Conservation (phyloP, 768 basidiomycete species). For the Leccinellum rugosiceps region DNA sequence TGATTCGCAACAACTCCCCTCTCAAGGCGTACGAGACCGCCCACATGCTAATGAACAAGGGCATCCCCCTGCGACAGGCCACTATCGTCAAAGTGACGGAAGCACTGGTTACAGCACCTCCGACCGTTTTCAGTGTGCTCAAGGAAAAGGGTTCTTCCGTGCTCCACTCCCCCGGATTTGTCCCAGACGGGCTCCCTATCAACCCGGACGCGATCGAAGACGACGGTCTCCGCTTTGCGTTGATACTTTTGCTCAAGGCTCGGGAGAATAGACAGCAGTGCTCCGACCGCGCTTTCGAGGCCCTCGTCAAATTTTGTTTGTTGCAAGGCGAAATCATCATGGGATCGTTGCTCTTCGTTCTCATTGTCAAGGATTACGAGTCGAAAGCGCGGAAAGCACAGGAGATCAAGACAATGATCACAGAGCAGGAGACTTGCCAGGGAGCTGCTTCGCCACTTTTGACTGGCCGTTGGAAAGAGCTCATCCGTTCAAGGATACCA, state of each 20-base stretch:
- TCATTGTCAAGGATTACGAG: constrained; percentile 64
- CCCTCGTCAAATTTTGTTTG: constrained; percentile 60
- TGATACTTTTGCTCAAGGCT: constrained; percentile 51
- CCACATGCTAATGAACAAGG: constrained; percentile 49
- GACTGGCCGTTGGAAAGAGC: constrained; percentile 20
- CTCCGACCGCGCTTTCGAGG: constrained; percentile 57
- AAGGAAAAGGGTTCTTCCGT: constrained; percentile 17
- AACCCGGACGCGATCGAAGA: constrained; percentile 36
- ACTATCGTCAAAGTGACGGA: constrained; percentile 46
- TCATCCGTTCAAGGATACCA: constrained; percentile 15
- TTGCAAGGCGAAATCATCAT: constrained; percentile 78
- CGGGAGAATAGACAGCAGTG: constrained; percentile 53
- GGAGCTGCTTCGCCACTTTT: constrained; percentile 13
- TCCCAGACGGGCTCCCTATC: constrained; percentile 28
- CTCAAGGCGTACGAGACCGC: constrained; percentile 49
- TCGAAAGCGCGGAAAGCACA: constrained; percentile 30
- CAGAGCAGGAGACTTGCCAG: constrained; percentile 15
- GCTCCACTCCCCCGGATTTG: constrained; percentile 11
- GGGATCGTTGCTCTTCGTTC: constrained; percentile 67
- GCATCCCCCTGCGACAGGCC: constrained; percentile 45
- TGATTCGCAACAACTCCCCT: constrained; percentile 50
- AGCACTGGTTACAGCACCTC: constrained; percentile 20
- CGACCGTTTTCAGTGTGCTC: constrained; percentile 20
- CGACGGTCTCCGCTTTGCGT: constrained; percentile 44
- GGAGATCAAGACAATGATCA: constrained; percentile 21